Conservation (phyloP, 768 basidiomycete genomes). For the Suillus tomentosus region DNA sequence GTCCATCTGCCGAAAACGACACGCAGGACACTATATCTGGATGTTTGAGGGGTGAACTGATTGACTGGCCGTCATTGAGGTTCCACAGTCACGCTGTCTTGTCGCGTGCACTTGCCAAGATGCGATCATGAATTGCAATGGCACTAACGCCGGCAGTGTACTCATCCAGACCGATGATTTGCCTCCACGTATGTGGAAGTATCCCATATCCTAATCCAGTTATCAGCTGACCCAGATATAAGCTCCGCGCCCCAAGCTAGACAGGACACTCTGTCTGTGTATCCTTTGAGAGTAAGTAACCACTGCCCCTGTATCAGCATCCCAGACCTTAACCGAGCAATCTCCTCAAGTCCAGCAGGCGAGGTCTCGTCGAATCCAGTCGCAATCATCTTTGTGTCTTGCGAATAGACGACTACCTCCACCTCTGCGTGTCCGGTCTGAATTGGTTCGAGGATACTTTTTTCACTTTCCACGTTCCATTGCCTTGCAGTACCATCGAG, state of each 20-base stretch:
- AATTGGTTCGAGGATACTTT: neutral
- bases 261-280: neutral
- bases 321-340: neutral
- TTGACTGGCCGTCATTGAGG: neutral
- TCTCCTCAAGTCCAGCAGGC: too few relatives aligned
- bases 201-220: neutral
- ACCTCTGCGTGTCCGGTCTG: neutral
- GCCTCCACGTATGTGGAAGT: neutral
- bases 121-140: neutral
- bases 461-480: neutral
- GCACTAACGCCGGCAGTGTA: neutral
- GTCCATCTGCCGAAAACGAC: neutral
- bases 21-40: neutral
- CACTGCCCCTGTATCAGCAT: neutral
- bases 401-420: neutral
- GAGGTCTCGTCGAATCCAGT: neutral
- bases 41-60: neutral
- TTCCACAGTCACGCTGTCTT: neutral
- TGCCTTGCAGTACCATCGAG: neutral
- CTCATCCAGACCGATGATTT: neutral
- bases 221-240: neutral
- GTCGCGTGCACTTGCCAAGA: neutral
- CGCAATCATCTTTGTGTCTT: neutral
- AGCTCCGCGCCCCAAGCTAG: neutral
- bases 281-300: neutral